Base-by-base conservation (phyloP, 495 filamentous ascomycete species). In the Xylaria grammica region DNA sequence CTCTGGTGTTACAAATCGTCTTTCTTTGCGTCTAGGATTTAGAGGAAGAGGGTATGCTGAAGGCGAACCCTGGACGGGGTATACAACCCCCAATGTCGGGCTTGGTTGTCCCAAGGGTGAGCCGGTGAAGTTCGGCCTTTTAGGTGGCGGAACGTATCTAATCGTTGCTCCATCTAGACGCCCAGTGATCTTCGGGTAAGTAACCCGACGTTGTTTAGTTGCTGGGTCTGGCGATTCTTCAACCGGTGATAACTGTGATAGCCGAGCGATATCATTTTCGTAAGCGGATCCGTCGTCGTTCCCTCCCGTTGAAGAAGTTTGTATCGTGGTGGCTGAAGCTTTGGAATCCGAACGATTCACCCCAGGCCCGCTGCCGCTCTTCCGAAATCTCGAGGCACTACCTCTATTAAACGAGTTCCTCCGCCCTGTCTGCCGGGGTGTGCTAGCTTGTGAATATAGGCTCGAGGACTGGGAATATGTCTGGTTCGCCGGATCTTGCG, bases 191-290 rank as follows among this genome's bases (percentile, higher is more conserved):
- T 76, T 77, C 52, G 82, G 80, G 44, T 83, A 82, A 3, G 46
- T 68, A 10, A 81, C 78, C 4, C 79, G 79, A 29, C 76, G 77
- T 19, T 69, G 72, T 1, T 79, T 77, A n/a, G 72, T 72, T 30
- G 68, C 62, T 4, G 70, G 64, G 24, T 54, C 38, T 15, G 80
- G 80, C 4, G 74, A 79, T 67, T 84, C 81, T 4, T 69, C 69
- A 1, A 84, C 79, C 2, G 83, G 81, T 1, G 82, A 80, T 0
- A 84, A 70, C 11, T 75, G 73, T 3, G 71, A 68, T 34, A 71
- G 63, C 49, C 49, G 65, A 44, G 50, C 40, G 20, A 65, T 30
- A 17, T 70, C 65, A 24, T 54, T 52, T 4, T 65, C 67, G 15
- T 59, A 63, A 50, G 57, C 40, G 29, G 45, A 13, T 19, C 64